Percentiles rank a stretch among this genome's conserved stretches.
phyloP scores from a whole-genome alignment of 2,329 filamentous ascomycete species.

The Alternaria brassicae region DNA sequence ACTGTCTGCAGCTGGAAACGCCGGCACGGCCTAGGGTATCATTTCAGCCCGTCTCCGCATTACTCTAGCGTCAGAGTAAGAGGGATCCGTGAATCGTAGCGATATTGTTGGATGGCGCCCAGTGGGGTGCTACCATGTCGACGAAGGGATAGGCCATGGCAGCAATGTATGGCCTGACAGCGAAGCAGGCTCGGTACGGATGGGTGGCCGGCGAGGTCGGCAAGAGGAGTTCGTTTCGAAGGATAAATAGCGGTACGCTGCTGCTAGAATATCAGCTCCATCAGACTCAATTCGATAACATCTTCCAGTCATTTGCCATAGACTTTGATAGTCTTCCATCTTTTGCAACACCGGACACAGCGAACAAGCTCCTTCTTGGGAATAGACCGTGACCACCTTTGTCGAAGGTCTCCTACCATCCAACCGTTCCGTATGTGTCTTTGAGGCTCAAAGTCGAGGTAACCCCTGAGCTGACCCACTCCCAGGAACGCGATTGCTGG shows the following conservation, averaged over 20 bases:
- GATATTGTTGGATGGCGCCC: conserved; percentile 53
- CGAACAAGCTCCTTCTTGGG: conserved; percentile 31
- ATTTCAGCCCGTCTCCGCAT: conserved; percentile 53
- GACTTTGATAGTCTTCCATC: conserved; percentile 33
- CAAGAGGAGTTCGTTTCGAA: conserved; percentile 35
- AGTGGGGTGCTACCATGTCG: conserved; percentile 53
- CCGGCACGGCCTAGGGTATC: conserved; percentile 54
- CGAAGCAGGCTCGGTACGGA: conserved; percentile 39
- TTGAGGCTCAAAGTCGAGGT: conserved; percentile 29
- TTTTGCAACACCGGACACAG: conserved; percentile 41
- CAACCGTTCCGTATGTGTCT: conserved; percentile 46
- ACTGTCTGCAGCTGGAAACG: conserved; percentile 52
- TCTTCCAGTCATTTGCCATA: conserved; percentile 40
- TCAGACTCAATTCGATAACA: conserved; percentile 38
- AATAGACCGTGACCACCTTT: conserved; percentile 15
- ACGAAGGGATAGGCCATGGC: conserved; percentile 48
- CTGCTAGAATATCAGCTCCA: conserved; percentile 34
- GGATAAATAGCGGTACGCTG: conserved; percentile 52
- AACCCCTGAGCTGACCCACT: conserved; percentile 42
- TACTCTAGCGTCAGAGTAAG: conserved; percentile 54
- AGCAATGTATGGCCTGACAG: conserved; percentile 47
- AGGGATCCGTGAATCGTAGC: conserved; percentile 54
- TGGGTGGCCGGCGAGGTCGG: conserved; percentile 32
- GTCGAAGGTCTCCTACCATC: conserved; percentile 30
- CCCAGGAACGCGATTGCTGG: conserved; percentile 25